Conservation (phyloP, 805 yeast genomes). For the Candida boleticola region DNA sequence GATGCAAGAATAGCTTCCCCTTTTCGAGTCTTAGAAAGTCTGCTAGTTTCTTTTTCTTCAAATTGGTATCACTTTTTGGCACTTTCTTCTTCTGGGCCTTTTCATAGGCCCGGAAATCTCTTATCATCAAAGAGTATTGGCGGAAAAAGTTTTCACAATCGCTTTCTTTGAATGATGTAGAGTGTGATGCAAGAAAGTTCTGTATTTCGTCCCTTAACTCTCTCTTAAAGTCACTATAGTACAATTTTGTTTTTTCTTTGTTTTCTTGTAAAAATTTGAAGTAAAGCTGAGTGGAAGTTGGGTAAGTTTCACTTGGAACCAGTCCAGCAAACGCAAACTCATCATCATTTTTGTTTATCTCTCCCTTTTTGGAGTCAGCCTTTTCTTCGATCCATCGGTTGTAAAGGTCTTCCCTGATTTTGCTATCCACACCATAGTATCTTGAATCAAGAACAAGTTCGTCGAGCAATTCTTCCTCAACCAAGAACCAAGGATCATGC, state of each 20-base stretch:
- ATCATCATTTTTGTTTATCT: constrained; percentile 6
- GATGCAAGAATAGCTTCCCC: not conserved
- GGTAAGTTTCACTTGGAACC: constrained; percentile 10
- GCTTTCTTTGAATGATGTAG: constrained; percentile 10
- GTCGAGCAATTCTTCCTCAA: constrained; percentile 33
- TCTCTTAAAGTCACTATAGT: constrained; percentile 26
- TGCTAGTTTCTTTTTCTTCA: constrained; percentile 27
- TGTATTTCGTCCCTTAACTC: constrained; percentile 14
- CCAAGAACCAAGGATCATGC: constrained; percentile 37
- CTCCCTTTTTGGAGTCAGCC: constrained; percentile 1
- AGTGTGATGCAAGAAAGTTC: constrained; percentile 6
- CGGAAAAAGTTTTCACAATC: constrained; percentile 25
- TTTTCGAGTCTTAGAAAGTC: constrained; percentile 11
- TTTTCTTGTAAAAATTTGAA: constrained; percentile 24
- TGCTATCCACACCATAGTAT: constrained; percentile 22
- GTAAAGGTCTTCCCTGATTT: constrained; percentile 20
- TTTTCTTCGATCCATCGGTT: constrained; percentile 22
- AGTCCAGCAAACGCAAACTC: constrained; percentile 1
- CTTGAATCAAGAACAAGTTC: constrained; percentile 27
- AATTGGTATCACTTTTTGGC: constrained; percentile 18
- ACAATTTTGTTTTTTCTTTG: constrained; percentile 26
- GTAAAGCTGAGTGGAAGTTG: constrained; percentile 21
- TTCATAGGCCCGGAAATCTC: constrained; percentile 29
- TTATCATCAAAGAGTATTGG: constrained; percentile 24
- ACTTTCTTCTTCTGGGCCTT: constrained; percentile 18